phyloP scores from a whole-genome alignment of 1,284 basidiomycete genomes.

The Waitea zeae region DNA sequence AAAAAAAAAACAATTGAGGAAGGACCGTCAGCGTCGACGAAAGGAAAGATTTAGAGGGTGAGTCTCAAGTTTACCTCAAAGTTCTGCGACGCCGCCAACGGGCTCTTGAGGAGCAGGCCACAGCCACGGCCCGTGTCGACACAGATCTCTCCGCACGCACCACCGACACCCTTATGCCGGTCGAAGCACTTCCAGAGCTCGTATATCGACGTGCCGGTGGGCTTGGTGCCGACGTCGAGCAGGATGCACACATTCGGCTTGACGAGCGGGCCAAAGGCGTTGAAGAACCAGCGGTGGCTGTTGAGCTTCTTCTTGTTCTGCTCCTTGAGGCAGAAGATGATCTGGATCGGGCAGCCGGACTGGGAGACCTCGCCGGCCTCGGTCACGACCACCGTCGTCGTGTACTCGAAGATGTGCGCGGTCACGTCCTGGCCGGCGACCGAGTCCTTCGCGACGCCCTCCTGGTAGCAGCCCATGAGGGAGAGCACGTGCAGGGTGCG shows the following conservation, averaged over 20 bases:
- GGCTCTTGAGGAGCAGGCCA: constrained; percentile 64
- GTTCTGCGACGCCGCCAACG: constrained; percentile 82
- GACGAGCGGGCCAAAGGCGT: constrained; percentile 81
- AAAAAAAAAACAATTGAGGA: constrained; percentile 1
- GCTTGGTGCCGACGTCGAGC: constrained; percentile 89
- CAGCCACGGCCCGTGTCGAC: constrained; percentile 73
- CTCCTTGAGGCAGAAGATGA: constrained; percentile 88
- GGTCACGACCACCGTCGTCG: constrained; percentile 59
- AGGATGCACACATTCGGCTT: constrained; percentile 76
- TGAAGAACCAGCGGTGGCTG: constrained; percentile 95
- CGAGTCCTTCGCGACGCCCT: constrained; percentile 88
- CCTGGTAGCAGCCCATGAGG: constrained; percentile 88
- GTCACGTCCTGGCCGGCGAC: constrained; percentile 86
- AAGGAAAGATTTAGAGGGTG: constrained; percentile 5
- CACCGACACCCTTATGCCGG: constrained; percentile 78
- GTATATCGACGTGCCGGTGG: constrained; percentile 86
- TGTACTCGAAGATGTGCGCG: constrained; percentile 85
- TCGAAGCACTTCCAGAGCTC: constrained; percentile 95
- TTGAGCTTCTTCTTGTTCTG: constrained; percentile 94
- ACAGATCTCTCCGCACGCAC: constrained; percentile 89
- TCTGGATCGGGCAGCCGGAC: constrained; percentile 75
- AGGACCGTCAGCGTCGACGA: too few relatives aligned
- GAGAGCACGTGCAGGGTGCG: constrained; percentile 67
- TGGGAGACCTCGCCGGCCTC: constrained; percentile 76
- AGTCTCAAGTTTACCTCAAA: constrained; percentile 40